Evolutionary conservation across 805 yeast genomes (phyloP).

Genomic region (Saccharomycopsis guyanensis): DNA sequence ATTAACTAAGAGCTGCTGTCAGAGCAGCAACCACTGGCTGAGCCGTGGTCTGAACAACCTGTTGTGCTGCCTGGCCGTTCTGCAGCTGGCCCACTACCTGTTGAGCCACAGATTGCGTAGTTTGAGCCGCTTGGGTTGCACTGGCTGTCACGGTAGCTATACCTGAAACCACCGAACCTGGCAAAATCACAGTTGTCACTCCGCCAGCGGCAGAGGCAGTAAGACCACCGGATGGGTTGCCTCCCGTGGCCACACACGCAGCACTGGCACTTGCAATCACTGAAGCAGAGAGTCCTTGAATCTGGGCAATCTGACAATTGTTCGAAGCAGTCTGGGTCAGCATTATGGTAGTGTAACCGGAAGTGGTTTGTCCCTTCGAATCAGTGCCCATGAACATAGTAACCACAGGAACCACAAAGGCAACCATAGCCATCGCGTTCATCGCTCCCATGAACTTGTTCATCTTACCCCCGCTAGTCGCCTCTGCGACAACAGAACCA

Average conservation of each 20-base stretch:
- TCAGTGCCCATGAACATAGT: slow-evolving; percentile 2
- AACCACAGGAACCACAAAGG: slow-evolving; percentile 10
- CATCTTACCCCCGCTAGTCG: not conserved
- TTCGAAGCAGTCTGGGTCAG: slow-evolving; percentile 3
- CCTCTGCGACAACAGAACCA: not conserved
- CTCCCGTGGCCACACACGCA: slow-evolving; percentile 13
- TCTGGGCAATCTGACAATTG: slow-evolving; percentile 8
- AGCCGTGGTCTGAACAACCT: too few relatives aligned
- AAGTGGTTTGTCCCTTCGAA: slow-evolving; percentile 1
- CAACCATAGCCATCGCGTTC: slow-evolving; percentile 9
- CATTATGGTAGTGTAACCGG: slow-evolving; percentile 9
- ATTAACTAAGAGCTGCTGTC: too few relatives aligned
- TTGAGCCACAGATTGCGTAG: too few relatives aligned
- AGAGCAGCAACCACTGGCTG: too few relatives aligned
- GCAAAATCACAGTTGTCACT: not conserved
- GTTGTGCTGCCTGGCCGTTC: too few relatives aligned
- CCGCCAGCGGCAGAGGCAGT: not conserved
- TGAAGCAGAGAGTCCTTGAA: not conserved
- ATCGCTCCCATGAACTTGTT: not conserved
- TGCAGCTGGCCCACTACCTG: too few relatives aligned
- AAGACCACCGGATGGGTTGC: not conserved
- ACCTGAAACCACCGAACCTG: not conserved
- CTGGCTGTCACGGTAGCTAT: slow-evolving; percentile 3
- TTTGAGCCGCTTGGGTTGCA: not conserved
- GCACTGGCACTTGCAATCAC: slow-evolving; percentile 8